Conservation (phyloP, 495 filamentous ascomycete species). For the Pseudevernia furfuracea region DNA sequence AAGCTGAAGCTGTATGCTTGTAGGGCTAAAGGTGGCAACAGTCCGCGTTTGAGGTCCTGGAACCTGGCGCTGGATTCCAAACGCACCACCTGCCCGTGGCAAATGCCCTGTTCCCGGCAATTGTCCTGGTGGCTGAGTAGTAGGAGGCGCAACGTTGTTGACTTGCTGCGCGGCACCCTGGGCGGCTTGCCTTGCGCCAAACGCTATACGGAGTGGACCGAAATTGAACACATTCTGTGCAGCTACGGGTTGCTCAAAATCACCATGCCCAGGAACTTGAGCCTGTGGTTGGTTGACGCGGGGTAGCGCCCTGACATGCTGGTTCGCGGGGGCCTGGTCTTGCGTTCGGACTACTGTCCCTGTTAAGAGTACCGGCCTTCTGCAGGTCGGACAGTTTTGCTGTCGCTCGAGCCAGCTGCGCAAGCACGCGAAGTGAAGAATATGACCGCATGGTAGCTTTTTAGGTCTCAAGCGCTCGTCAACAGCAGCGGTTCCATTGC, state of each 20-base stretch:
- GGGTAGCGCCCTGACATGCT: slow-evolving; percentile 30
- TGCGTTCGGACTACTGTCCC: slow-evolving; percentile 27
- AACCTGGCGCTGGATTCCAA: slow-evolving; percentile 39
- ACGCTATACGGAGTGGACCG: slow-evolving; percentile 51
- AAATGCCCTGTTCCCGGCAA: slow-evolving; percentile 22
- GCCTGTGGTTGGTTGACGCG: slow-evolving; percentile 30
- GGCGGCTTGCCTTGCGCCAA: slow-evolving; percentile 49
- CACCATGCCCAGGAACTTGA: slow-evolving; percentile 14
- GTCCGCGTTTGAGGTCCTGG: slow-evolving; percentile 24
- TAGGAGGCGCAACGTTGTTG: slow-evolving; percentile 34
- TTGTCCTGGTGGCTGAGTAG: slow-evolving; percentile 37
- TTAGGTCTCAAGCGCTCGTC: slow-evolving; percentile 85
- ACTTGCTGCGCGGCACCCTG: slow-evolving; percentile 47
- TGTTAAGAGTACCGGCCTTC: slow-evolving; percentile 60
- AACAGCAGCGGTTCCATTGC: slow-evolving; percentile 35
- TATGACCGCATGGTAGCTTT: slow-evolving; percentile 92
- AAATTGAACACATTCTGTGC: slow-evolving; percentile 45
- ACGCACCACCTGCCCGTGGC: slow-evolving; percentile 22
- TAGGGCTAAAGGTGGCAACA: slow-evolving; percentile 13
- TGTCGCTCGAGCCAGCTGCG: slow-evolving; percentile 97
- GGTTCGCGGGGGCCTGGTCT: slow-evolving; percentile 29
- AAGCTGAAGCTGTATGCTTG: slow-evolving; percentile 47
- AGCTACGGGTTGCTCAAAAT: slow-evolving; percentile 17
- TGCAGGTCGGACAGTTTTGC: slow-evolving; percentile 93
- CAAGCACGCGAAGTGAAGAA: slow-evolving; percentile 87